Conservation (phyloP, 2,329 filamentous ascomycete species). For the Cordyceps tenuipes region DNA sequence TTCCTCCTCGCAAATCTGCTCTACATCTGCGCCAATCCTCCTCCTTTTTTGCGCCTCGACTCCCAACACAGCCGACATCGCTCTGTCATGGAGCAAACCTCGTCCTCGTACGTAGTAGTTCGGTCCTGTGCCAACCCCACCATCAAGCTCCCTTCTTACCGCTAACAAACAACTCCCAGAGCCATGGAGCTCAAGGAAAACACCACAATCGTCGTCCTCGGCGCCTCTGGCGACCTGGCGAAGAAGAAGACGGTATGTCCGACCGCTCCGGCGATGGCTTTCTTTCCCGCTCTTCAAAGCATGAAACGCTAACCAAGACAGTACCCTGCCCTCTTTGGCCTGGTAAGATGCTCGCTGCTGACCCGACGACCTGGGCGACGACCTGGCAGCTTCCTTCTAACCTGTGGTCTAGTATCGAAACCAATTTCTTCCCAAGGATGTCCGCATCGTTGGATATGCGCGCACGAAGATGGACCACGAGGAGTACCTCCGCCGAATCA, state of each 20-base stretch:
- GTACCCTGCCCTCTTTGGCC: constrained; percentile 95
- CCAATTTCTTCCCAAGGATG: constrained; percentile 95
- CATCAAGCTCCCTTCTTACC: constrained; percentile 11
- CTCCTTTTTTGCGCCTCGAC: background rate
- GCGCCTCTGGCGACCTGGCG: constrained; percentile 92
- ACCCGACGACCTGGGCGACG: background rate
- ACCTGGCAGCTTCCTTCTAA: background rate
- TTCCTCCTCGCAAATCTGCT: background rate
- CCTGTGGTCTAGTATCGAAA: constrained; percentile 71
- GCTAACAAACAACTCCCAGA: constrained; percentile 48
- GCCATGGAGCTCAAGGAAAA: constrained; percentile 96
- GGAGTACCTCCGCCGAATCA: constrained; percentile 89
- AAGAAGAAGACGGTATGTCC: constrained; percentile 95
- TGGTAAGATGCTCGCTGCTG: constrained; percentile 51
- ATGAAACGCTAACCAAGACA: constrained; percentile 31
- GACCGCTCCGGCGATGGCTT: constrained; percentile 11
- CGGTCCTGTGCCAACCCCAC: constrained; percentile 10
- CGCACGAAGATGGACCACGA: constrained; percentile 98
- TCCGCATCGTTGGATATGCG: constrained; percentile 96
- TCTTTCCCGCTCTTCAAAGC: constrained; percentile 5
- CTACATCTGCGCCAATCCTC: background rate
- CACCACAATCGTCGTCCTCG: constrained; percentile 92
- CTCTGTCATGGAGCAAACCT: constrained; percentile 16
- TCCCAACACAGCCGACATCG: constrained; percentile 4
- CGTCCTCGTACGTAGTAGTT: constrained; percentile 29